These are phyloP conservation scores for Neonectria faginata DNA, from an alignment of 2,329 filamentous ascomycete species.

Conservation along the genomic window DNA sequence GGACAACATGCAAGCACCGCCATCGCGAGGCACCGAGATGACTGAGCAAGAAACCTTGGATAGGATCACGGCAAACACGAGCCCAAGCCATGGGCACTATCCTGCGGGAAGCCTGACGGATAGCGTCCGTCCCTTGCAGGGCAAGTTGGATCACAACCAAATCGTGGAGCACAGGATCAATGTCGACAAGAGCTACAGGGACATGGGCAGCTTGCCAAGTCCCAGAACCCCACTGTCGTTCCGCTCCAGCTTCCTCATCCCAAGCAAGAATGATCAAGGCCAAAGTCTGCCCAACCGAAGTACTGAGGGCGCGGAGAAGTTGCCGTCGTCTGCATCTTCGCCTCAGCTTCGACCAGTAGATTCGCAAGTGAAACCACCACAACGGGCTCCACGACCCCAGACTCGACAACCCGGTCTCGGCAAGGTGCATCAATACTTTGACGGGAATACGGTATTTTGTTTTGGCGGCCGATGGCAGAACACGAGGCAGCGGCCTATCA, in stretches of 20 bases:
- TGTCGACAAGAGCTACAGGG: slow-evolving; percentile 70
- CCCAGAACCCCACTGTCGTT: slow-evolving; percentile 82
- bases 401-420: slow-evolving; percentile 53
- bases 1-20: slow-evolving; percentile 68
- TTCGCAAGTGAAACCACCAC: slow-evolving; percentile 39
- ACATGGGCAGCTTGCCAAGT: slow-evolving; percentile 63
- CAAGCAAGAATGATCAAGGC: slow-evolving; percentile 64
- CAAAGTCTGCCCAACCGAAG: slow-evolving; percentile 63
- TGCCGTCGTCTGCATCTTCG: slow-evolving; percentile 84
- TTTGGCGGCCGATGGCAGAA: slow-evolving; percentile 89
- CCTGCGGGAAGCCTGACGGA: slow-evolving; percentile 75
- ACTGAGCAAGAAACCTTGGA: slow-evolving; percentile 80
- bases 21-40: slow-evolving; percentile 83
- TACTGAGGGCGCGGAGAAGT: slow-evolving; percentile 79
- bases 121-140: slow-evolving; percentile 81
- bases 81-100: slow-evolving; percentile 72
- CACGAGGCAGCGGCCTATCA: slow-evolving; percentile 86
- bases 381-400: slow-evolving; percentile 39
- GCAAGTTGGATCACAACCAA: slow-evolving; percentile 48
- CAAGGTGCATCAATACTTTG: slow-evolving; percentile 91
- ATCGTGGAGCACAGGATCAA: slow-evolving; percentile 64
- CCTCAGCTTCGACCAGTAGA: slow-evolving; percentile 70
- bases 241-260: slow-evolving; percentile 78
- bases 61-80: slow-evolving; percentile 78
- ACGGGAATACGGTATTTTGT: slow-evolving; percentile 93